phyloP scores from a whole-genome alignment of 768 basidiomycete genomes.

The Cantharellus anzutake region DNA sequence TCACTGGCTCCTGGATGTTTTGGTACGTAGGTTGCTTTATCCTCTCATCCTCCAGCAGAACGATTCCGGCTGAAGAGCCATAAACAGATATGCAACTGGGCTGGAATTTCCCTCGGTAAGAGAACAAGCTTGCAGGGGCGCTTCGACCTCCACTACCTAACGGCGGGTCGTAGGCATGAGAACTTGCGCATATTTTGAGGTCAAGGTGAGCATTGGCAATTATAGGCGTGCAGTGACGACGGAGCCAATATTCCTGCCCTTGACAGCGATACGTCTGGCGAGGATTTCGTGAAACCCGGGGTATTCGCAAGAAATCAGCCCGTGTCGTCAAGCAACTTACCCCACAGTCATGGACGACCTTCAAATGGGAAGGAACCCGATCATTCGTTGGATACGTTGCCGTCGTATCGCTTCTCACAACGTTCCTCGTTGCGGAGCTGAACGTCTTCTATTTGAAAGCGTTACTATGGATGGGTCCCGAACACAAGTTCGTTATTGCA shows the following conservation, averaged over 20 bases:
- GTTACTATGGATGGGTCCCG: conserved; percentile 75
- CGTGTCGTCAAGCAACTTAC: conserved; percentile 71
- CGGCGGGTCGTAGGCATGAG: conserved; percentile 43
- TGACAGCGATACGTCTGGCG: conserved; percentile 69
- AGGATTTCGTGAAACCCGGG: conserved; percentile 58
- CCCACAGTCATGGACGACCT: conserved; percentile 73
- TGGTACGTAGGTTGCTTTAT: too few species aligned
- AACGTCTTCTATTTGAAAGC: conserved; percentile 84
- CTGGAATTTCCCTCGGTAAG: conserved; percentile 64
- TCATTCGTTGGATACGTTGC: conserved; percentile 55
- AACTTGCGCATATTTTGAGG: conserved; percentile 70
- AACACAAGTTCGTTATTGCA: conserved; percentile 66
- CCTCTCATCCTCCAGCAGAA: too few species aligned
- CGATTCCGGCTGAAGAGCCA: too few species aligned
- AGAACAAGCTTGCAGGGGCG: too few species aligned
- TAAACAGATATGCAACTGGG: conserved; percentile 60
- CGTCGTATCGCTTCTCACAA: conserved; percentile 55
- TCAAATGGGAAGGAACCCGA: conserved; percentile 71
- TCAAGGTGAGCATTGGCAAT: conserved; percentile 35
- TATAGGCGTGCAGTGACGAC: background rate
- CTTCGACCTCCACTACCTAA: too few species aligned
- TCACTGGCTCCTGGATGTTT: conserved; percentile 76
- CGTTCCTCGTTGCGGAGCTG: conserved; percentile 69
- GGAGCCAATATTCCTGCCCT: background rate
- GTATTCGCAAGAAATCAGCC: conserved; percentile 58